Conservation (phyloP, 2,329 filamentous ascomycete genomes). For the Pseudocercospora eumusae region DNA sequence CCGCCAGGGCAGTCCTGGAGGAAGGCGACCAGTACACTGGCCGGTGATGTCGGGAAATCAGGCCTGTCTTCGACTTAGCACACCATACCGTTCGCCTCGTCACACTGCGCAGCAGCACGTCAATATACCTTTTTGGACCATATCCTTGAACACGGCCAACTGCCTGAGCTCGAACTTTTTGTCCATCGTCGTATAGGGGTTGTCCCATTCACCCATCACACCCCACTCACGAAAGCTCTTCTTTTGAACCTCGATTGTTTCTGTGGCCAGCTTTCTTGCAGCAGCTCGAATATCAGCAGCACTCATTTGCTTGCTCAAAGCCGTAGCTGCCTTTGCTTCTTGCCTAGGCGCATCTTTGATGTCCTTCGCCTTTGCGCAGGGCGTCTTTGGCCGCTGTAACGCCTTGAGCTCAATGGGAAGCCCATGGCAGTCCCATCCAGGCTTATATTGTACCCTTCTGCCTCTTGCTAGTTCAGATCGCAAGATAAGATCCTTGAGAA, state of each 20-base stretch:
- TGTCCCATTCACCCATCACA: constrained; percentile 79
- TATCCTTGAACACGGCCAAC: constrained; percentile 70
- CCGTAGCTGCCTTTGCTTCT: constrained; percentile 38
- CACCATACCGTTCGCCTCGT: not conserved
- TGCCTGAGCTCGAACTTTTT: constrained; percentile 72
- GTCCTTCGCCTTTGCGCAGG: constrained; percentile 33
- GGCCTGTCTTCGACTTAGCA: constrained; percentile 44
- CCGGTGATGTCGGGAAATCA: constrained; percentile 77
- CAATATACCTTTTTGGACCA: constrained; percentile 61
- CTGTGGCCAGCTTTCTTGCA: constrained; percentile 65
- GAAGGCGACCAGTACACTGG: constrained; percentile 87
- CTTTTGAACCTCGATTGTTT: constrained; percentile 73
- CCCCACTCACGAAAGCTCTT: constrained; percentile 70
- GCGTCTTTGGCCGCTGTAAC: constrained; percentile 58
- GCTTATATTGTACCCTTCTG: constrained; percentile 74
- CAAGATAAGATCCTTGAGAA: constrained; percentile 91
- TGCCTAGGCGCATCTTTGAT: constrained; percentile 33
- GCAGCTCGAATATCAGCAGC: constrained; percentile 62
- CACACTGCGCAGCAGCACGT: not conserved
- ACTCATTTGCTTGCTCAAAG: constrained; percentile 40
- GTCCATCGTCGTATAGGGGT: constrained; percentile 78
- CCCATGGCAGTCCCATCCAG: constrained; percentile 97
- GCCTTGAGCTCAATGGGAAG: constrained; percentile 97
- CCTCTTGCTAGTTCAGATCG: constrained; percentile 78
- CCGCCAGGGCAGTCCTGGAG: constrained; percentile 75